Percentiles rank a stretch among this genome's conserved stretches.
Evolutionary conservation across 306 rosid genomes (phyloP).

Genomic region (Benincasa hispida): DNA sequence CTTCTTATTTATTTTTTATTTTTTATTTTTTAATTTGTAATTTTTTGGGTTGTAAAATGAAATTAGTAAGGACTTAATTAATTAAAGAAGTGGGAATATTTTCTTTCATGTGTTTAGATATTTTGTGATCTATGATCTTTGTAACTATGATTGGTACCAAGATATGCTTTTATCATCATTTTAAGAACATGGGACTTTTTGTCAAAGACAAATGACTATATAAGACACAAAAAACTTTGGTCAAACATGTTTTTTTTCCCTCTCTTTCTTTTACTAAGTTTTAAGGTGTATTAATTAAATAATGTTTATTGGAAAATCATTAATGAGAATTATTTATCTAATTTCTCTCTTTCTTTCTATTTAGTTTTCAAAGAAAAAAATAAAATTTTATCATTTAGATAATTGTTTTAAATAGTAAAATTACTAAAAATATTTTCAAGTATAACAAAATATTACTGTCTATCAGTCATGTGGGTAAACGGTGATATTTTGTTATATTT

Average conservation of each 20-base stretch:
- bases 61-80: constrained; percentile 2
- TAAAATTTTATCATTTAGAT: too few relatives aligned
- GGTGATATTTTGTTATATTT: too few relatives aligned
- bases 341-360: too few relatives aligned
- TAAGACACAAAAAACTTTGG: not conserved
- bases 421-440: too few relatives aligned
- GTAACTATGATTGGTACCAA: constrained; percentile 12
- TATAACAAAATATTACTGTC: too few relatives aligned
- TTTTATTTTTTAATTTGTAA: not conserved
- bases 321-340: too few relatives aligned
- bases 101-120: constrained; percentile 69
- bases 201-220: not conserved
- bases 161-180: not conserved
- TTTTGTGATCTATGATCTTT: constrained; percentile 14
- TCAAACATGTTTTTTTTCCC: not conserved
- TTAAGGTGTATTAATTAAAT: not conserved
- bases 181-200: constrained; percentile 9
- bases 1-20: not conserved
- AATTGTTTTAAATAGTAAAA: too few relatives aligned
- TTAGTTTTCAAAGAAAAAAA: too few relatives aligned
- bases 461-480: too few relatives aligned
- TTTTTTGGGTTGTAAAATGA: not conserved
- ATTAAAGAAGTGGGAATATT: constrained; percentile 38
- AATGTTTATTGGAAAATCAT: not conserved
- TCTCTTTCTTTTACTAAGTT: not conserved